Evolutionary conservation across 1,284 basidiomycete genomes (phyloP).

Genomic region (Ustilago loliicola): DNA sequence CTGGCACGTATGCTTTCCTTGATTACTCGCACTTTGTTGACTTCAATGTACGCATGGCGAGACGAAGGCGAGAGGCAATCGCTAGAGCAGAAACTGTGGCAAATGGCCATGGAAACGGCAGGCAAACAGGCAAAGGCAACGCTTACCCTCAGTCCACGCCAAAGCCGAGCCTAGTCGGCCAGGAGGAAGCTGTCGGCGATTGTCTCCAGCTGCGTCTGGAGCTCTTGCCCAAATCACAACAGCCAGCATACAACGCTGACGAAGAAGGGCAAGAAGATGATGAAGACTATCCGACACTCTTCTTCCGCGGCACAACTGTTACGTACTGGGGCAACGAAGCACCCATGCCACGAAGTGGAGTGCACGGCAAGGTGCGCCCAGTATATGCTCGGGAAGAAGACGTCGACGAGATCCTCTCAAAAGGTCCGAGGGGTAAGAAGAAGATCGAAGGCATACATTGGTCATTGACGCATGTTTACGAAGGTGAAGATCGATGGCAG

Average conservation of each 20-base stretch:
- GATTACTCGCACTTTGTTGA: constrained; percentile 53
- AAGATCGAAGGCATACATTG: constrained; percentile 51
- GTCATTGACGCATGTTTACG: constrained; percentile 55
- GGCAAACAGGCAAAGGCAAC: constrained; percentile 7
- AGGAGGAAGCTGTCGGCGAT: constrained; percentile 57
- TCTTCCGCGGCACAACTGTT: constrained; percentile 54
- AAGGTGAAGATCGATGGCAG: constrained; percentile 58
- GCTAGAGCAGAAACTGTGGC: neutral
- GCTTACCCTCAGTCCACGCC: constrained; percentile 9
- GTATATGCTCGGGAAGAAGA: constrained; percentile 44
- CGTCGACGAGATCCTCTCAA: constrained; percentile 28
- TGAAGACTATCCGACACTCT: constrained; percentile 44
- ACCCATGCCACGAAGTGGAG: constrained; percentile 44
- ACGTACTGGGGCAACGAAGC: constrained; percentile 51
- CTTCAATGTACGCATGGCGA: constrained; percentile 42
- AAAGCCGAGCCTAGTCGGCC: constrained; percentile 32
- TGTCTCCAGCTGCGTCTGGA: constrained; percentile 55
- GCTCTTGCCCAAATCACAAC: constrained; percentile 47
- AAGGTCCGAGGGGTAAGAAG: constrained; percentile 24
- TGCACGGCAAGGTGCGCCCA: constrained; percentile 49
- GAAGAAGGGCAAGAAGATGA: constrained; percentile 41
- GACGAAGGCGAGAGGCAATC: constrained; percentile 24
- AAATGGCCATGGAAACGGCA: neutral
- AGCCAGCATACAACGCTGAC: constrained; percentile 24
- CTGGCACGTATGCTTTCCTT: constrained; percentile 50